A percentile compares a stretch with the other conserved stretches of the same genome.
phyloP scores from a whole-genome alignment of 371 early-diverging fungal genomes.

The Funneliformis caledonium region DNA sequence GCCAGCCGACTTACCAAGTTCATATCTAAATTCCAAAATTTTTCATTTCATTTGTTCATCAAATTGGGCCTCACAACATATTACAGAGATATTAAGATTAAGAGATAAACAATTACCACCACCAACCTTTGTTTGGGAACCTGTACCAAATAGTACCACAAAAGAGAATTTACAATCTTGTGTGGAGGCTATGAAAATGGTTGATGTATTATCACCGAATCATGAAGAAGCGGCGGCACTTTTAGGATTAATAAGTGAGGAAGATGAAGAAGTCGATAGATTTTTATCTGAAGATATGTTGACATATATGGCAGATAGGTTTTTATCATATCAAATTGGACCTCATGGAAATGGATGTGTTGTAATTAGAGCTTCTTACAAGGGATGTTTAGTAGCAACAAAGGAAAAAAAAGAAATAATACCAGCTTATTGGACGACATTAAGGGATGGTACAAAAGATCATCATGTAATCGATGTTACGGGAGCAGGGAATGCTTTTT shows the following conservation, averaged over 20 bases:
- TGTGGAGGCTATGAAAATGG: constrained; percentile 37
- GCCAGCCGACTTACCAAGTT: constrained; percentile 21
- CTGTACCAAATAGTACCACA: constrained; percentile 15
- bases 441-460: constrained; percentile 2
- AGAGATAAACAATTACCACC: constrained; percentile 32
- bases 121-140: constrained; percentile 38
- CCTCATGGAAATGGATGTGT: constrained; percentile 32
- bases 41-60: constrained; percentile 34
- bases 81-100: constrained; percentile 25
- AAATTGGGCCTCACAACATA: constrained; percentile 2
- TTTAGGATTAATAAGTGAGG: constrained; percentile 28
- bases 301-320: constrained; percentile 19
- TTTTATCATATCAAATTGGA: constrained; percentile 28
- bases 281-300: constrained; percentile 30
- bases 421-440: constrained; percentile 17
- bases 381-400: constrained; percentile 35
- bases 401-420: constrained; percentile 36
- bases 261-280: constrained; percentile 8
- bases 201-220: constrained; percentile 38
- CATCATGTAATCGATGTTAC: constrained; percentile 34
- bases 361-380: constrained; percentile 31
- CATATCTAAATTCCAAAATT: constrained; percentile 20
- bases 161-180: constrained; percentile 22
- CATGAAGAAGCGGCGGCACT: constrained; percentile 35
- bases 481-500: constrained; percentile 37